Evolutionary conservation across 2,329 filamentous ascomycete species (phyloP).

Genomic region (Aspergillus sp.): DNA sequence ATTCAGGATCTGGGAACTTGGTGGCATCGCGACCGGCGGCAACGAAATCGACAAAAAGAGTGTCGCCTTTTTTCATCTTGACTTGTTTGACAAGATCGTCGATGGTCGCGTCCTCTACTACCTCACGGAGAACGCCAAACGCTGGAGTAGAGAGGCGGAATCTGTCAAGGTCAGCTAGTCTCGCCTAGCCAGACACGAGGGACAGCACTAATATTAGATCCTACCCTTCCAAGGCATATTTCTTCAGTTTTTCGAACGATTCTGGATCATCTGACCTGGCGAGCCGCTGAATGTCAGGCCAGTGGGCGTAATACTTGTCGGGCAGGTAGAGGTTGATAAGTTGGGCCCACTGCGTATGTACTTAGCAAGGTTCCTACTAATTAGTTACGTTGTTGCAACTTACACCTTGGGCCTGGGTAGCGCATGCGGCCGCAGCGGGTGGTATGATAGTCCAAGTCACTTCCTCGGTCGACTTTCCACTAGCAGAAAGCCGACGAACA

Average conservation of each 20-base stretch:
- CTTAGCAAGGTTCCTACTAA: background rate
- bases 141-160: conserved; percentile 13
- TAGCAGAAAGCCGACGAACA: conserved; percentile 2
- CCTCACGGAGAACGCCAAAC: conserved; percentile 11
- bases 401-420: conserved; percentile 13
- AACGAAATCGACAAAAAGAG: conserved; percentile 6
- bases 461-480: conserved; percentile 9
- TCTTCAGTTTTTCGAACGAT: conserved; percentile 10
- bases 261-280: conserved; percentile 2
- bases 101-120: background rate
- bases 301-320: conserved; percentile 6
- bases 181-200: no score
- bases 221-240: conserved; percentile 15
- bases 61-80: background rate
- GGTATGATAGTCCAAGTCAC: conserved; percentile 11
- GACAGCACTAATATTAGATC: background rate
- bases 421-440: conserved; percentile 11
- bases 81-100: background rate
- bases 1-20: conserved; percentile 2
- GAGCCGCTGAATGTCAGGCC: conserved; percentile 8
- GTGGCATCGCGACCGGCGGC: conserved; percentile 4
- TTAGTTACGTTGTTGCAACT: background rate
- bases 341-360: conserved; percentile 9
- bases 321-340: conserved; percentile 13
- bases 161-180: background rate